Conservation (phyloP, 2,329 filamentous ascomycete species). For the Penicillium aurantiogriseum region DNA sequence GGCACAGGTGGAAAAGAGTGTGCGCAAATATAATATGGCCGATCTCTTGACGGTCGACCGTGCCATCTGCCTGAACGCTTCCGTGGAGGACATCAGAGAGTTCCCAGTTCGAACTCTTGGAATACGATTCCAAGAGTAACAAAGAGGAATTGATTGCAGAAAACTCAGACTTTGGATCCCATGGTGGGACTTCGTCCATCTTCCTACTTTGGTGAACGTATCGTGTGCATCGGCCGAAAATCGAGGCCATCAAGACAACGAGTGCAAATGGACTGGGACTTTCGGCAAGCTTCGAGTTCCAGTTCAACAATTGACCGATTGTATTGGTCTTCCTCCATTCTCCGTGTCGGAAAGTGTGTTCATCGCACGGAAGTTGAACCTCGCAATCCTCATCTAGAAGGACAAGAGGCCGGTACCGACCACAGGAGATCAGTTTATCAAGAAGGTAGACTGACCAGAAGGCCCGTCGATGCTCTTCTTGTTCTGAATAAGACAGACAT, state of each 20-base stretch:
- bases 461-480: conserved; percentile 30
- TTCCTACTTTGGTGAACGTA: conserved; percentile 27
- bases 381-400: conserved; percentile 27
- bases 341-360: conserved; percentile 19
- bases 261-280: conserved; percentile 28
- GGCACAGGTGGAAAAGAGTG: too few species aligned
- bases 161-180: conserved; percentile 39
- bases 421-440: conserved; percentile 33
- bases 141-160: conserved; percentile 33
- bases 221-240: conserved; percentile 33
- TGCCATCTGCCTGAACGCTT: too few species aligned
- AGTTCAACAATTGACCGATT: conserved; percentile 22
- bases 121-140: conserved; percentile 34
- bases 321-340: conserved; percentile 22
- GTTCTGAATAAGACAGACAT: conserved; percentile 20
- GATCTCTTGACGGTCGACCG: too few species aligned
- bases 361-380: conserved; percentile 27
- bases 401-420: conserved; percentile 21
- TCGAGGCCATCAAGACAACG: conserved; percentile 34
- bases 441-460: conserved; percentile 36
- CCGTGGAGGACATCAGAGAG: too few species aligned
- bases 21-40: too few species aligned
- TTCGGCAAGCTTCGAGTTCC: conserved; percentile 20
- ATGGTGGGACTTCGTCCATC: conserved; percentile 30
- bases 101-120: conserved; percentile 13